Conservation (phyloP, 257 asterid genomes). For the Thymus mandschuricus region DNA sequence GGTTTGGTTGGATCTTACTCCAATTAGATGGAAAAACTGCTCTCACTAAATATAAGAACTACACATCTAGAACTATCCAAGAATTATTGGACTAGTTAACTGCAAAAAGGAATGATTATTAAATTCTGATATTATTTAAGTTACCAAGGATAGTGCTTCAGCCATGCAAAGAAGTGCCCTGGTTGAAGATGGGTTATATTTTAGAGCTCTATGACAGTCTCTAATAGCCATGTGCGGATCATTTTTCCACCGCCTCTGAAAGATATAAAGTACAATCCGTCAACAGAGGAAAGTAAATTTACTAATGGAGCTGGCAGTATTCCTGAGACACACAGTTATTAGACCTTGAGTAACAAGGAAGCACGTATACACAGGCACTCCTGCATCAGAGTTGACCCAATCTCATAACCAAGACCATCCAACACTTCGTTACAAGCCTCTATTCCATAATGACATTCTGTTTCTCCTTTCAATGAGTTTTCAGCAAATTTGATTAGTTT, state of each 20-base stretch:
- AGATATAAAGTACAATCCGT: slow-evolving; percentile 22
- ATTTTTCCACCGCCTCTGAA: slow-evolving; percentile 87
- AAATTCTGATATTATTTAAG: slow-evolving; percentile 24
- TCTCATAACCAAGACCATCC: slow-evolving; percentile 70
- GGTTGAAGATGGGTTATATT: slow-evolving; percentile 65
- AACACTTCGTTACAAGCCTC: slow-evolving; percentile 94
- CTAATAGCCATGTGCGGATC: slow-evolving; percentile 86
- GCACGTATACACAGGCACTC: slow-evolving; percentile 93
- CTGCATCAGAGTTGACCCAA: slow-evolving; percentile 61
- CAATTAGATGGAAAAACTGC: slow-evolving; percentile 5
- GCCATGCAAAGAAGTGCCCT: slow-evolving; percentile 80
- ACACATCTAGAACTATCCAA: slow-evolving; percentile 12
- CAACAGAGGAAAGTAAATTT: slow-evolving; percentile 11
- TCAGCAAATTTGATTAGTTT: slow-evolving; percentile 74
- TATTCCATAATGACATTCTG: slow-evolving; percentile 68
- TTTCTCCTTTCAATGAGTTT: slow-evolving; percentile 64
- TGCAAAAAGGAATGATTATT: slow-evolving; percentile 9
- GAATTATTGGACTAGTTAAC: not conserved
- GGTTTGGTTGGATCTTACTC: slow-evolving; percentile 6
- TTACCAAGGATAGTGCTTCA: slow-evolving; percentile 81
- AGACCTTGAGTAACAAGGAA: slow-evolving; percentile 87
- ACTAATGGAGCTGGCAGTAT: slow-evolving; percentile 21
- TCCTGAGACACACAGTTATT: slow-evolving; percentile 9
- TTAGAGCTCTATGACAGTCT: slow-evolving; percentile 84
- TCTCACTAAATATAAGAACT: slow-evolving; percentile 23